Evolutionary conservation across 1,284 basidiomycete genomes (phyloP), one percentile per base, ranked within the genome.

Genomic region (Pseudozyma tsukubaensis): DNA sequence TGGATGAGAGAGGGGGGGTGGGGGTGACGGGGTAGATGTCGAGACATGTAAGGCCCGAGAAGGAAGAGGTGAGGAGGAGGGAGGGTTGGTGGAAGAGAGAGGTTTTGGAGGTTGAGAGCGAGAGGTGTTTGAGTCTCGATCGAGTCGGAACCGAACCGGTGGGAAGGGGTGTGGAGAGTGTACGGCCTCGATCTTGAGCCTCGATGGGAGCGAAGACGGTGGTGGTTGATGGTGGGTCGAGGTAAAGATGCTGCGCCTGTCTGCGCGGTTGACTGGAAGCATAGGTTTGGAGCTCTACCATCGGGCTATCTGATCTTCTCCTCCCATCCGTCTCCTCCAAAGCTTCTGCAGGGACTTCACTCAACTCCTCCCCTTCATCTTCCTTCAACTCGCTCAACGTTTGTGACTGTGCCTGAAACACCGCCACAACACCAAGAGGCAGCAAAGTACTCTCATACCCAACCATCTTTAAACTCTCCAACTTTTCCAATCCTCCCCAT

Each of bases 1-100:
- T 10, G 18, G 16, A 0, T 0, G 59, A 37, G 3, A 76, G 61
- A 0, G 73, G 73, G 0, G 68, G 64, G 45, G 61, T 50, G 0
- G 68, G 73, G 10, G 73, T 76, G 36, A 76, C 56, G 29, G 73
- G 40, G 37, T 51, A 76, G 54, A 76, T 47, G 58, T 71, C 64
- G 11, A 76, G 54, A n/a, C 59, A 57, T 4, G 57, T 57, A 8
- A 76, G 40, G 10, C 35, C 37, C 16, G 14, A 8, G 51, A 71
- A 75, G n/a, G 52, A 14, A 51, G 32, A 35, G 5, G 59, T 43
- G 36, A 42, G 5, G 43, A 67, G 53, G 16, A 64, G 58, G 21
- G n/a, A 1, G 1, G 50, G 21, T 36, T 62, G 57, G 50, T 72
- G 73, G 16, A 76, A 34, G 11, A 72, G 44, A 0, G 66, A 69